Evolutionary conservation across 257 asterid species (phyloP).

Genomic region (Ilex aquifolium): DNA sequence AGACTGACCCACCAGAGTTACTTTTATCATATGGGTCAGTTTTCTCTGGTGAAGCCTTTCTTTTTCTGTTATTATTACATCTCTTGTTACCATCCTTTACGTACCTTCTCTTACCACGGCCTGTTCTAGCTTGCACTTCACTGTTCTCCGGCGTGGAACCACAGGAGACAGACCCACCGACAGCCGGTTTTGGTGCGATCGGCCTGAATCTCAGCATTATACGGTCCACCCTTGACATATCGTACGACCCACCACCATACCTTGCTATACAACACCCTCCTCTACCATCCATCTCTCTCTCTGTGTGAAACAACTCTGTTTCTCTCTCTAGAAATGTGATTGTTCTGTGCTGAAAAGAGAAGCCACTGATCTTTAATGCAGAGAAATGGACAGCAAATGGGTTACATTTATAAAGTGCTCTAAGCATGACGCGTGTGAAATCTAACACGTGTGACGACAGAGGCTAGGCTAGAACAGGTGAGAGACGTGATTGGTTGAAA

Average conservation of each 20-base stretch:
- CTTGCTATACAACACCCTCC: slow-evolving; percentile 78
- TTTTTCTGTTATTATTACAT: slow-evolving; percentile 16
- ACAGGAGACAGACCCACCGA: slow-evolving; percentile 18
- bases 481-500: slow-evolving; percentile 24
- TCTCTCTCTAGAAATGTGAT: too few species aligned
- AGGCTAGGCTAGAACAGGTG: slow-evolving; percentile 25
- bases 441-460: slow-evolving; percentile 20
- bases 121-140: slow-evolving; percentile 7
- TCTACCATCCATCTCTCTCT: slow-evolving; percentile 34
- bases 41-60: slow-evolving; percentile 29
- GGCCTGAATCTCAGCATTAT: slow-evolving; percentile 74
- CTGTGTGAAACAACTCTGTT: too few species aligned
- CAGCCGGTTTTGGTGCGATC: slow-evolving; percentile 70
- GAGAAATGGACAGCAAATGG: slow-evolving; percentile 17
- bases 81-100: slow-evolving; percentile 16
- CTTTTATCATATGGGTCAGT: slow-evolving; percentile 8
- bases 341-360: too few species aligned
- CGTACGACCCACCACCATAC: slow-evolving; percentile 43
- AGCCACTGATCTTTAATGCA: slow-evolving; percentile 4
- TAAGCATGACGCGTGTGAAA: slow-evolving; percentile 1
- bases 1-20: slow-evolving; percentile 27
- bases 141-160: slow-evolving; percentile 22
- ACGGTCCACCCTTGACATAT: slow-evolving; percentile 38
- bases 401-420: slow-evolving; percentile 8
- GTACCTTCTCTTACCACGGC: slow-evolving; percentile 39